Evolutionary conservation across 495 filamentous ascomycete genomes (phyloP).

Genomic region (Penicillium soppii): DNA sequence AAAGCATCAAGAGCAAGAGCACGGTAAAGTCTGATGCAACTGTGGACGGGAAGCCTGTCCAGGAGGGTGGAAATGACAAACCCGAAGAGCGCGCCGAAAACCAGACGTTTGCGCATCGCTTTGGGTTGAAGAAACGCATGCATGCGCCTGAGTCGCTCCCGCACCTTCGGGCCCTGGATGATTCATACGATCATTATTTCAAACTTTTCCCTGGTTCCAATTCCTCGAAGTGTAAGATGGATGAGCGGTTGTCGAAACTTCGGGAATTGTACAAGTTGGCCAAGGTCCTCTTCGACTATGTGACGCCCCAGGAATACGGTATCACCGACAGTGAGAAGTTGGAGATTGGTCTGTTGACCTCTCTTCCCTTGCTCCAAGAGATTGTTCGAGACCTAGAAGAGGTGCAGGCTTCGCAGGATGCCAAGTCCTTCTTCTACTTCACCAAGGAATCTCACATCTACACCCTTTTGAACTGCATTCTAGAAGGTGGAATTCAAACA

Average conservation of each 20-base stretch:
- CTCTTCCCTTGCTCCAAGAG: conserved; percentile 87
- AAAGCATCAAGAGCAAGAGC: conserved; percentile 24
- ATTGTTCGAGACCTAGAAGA: conserved; percentile 97
- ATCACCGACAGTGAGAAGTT: conserved; percentile 93
- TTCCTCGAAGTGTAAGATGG: conserved; percentile 77
- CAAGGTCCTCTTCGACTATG: conserved; percentile 96
- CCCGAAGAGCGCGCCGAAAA: conserved; percentile 37
- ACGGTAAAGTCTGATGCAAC: conserved; percentile 30
- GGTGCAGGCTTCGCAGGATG: conserved; percentile 87
- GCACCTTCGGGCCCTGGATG: conserved; percentile 45
- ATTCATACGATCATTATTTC: conserved; percentile 71
- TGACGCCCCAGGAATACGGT: conserved; percentile 97
- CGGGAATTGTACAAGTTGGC: conserved; percentile 89
- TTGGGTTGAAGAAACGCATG: conserved; percentile 48
- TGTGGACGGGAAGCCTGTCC: conserved; percentile 22
- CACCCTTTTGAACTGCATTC: conserved; percentile 94
- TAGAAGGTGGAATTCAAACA: conserved; percentile 92
- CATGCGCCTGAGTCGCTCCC: conserved; percentile 43
- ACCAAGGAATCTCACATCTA: conserved; percentile 99
- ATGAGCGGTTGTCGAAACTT: conserved; percentile 80
- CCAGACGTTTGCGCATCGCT: conserved; percentile 44
- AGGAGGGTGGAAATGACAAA: conserved; percentile 27
- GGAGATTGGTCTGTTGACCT: conserved; percentile 93
- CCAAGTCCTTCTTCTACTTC: conserved; percentile 97
- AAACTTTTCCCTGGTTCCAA: conserved; percentile 76